Evolutionary conservation across 331 rosid species (phyloP), one percentile per base, ranked within the genome.

Genomic region (Rhamnella rubrinervis): DNA sequence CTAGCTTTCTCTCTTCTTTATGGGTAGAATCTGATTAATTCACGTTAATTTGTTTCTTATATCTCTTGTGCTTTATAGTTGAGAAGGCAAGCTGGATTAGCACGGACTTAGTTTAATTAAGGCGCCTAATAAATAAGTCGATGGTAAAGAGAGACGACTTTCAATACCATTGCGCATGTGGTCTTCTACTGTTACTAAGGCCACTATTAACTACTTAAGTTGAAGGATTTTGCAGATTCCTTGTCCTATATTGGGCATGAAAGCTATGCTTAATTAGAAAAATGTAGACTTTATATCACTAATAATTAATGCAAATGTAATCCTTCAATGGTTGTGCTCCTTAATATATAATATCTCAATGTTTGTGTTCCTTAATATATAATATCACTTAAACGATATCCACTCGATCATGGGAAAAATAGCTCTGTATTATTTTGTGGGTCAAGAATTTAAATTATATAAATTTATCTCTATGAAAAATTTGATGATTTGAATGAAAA

Each of bases 51-150:
- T 14, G 10, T 71, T 70, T 25, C 26, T 66, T 28, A 13, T 23
- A 17, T 61, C n/a, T 40, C 55, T 19, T 55, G 19, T 72, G n/a
- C 25, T 38, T 31, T 73, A 52, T 23, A 77, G 82, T 61, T 77
- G 73, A 77, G 82, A 55, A 71, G 68, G 39, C 70, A 77, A 77
- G 82, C 77, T 26, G 74, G 82, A 60, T 55, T 71, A 55, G 64
- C 75, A 18, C 6, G 6, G 44, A 37, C 35, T 57, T 19, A 9
- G 49, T 65, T 23, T 23, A 65, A 4, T 31, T 31, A 31, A 31
- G 35, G 5, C 35, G 5, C 35, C 35, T 3, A 26, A 52, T 12
- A 14, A 63, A 25, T 21, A 10, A 69, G 69, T 53, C 52, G 63
- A 76, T 68, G 11, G 12, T 41, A 47, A 19, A 37, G 14, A 64